A percentile compares a stretch with the other conserved stretches of the same genome.
phyloP scores from a whole-genome alignment of 345 rosid genomes.

The Pseudoturritis turrita region DNA sequence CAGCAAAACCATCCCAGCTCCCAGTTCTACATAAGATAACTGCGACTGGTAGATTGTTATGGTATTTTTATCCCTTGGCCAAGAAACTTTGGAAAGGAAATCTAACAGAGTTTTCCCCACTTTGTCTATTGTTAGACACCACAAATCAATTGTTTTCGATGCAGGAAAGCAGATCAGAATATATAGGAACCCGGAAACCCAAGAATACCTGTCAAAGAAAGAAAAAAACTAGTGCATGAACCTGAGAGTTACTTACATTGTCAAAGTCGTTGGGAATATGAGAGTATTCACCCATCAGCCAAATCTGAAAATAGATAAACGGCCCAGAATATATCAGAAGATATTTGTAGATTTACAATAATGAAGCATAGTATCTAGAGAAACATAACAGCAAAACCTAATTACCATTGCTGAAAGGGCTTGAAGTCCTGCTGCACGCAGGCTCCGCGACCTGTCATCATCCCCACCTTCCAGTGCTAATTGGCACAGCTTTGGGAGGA shows the following conservation, averaged over 20 bases:
- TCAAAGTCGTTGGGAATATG: slow-evolving; percentile 39
- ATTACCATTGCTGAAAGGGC: slow-evolving; percentile 92
- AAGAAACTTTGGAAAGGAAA: background rate
- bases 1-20: background rate
- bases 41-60: background rate
- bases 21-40: background rate
- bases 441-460: slow-evolving; percentile 50
- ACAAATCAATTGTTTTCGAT: background rate
- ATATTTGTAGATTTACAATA: background rate
- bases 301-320: slow-evolving; percentile 41
- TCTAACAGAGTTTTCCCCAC: background rate
- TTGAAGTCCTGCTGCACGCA: slow-evolving; percentile 75
- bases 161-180: background rate
- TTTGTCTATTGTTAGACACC: background rate
- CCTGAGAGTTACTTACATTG: slow-evolving; percentile 30
- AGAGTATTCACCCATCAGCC: slow-evolving; percentile 60
- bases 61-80: background rate
- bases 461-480: slow-evolving; percentile 79
- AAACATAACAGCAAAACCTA: background rate
- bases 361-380: background rate
- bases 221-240: background rate
- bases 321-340: slow-evolving; percentile 25
- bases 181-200: background rate
- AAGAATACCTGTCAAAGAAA: background rate
- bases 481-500: slow-evolving; percentile 81